A percentile compares a stretch with the other conserved stretches of the same genome.
Conservation (phyloP, 495 filamentous ascomycete genomes). For the Pseudevernia furfuracea region DNA sequence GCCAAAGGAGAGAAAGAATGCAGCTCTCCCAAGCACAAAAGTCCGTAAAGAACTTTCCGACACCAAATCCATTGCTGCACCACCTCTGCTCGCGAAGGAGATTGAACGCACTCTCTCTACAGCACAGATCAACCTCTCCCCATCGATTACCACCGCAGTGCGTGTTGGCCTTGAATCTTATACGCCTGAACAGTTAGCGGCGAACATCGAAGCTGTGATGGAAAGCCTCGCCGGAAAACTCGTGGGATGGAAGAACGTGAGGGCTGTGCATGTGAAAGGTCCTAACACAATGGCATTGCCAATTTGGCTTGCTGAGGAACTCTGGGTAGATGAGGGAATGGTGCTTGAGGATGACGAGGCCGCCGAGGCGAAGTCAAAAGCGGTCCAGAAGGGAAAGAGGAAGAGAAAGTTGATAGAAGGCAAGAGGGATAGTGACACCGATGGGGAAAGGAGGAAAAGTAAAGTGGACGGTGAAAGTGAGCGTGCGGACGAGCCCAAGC, state of each 20-base stretch:
- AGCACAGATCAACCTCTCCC: conserved; percentile 65
- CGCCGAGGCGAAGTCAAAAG: conserved; percentile 37
- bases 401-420: conserved; percentile 47
- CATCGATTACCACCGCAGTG: conserved; percentile 56
- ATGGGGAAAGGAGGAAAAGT: conserved; percentile 46
- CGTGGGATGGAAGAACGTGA: conserved; percentile 77
- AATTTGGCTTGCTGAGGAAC: conserved; percentile 81
- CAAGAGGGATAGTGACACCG: conserved; percentile 25
- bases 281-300: conserved; percentile 78
- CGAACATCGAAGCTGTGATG: conserved; percentile 69
- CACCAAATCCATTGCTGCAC: conserved; percentile 36
- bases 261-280: conserved; percentile 79
- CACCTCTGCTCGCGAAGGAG: conserved; percentile 56
- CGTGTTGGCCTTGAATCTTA: conserved; percentile 65
- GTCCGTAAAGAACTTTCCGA: conserved; percentile 33
- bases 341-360: conserved; percentile 55
- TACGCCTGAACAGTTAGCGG: conserved; percentile 64
- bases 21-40: conserved; percentile 33
- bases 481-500: conserved; percentile 26
- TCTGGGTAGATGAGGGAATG: conserved; percentile 78
- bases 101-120: conserved; percentile 61
- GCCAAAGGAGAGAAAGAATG: conserved; percentile 46
- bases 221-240: conserved; percentile 63
- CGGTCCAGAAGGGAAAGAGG: conserved; percentile 54
- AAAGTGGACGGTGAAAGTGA: conserved; percentile 31